These are phyloP conservation scores for Boletus reticuloceps DNA, from an alignment of 768 basidiomycete genomes.

Conservation along the genomic window DNA sequence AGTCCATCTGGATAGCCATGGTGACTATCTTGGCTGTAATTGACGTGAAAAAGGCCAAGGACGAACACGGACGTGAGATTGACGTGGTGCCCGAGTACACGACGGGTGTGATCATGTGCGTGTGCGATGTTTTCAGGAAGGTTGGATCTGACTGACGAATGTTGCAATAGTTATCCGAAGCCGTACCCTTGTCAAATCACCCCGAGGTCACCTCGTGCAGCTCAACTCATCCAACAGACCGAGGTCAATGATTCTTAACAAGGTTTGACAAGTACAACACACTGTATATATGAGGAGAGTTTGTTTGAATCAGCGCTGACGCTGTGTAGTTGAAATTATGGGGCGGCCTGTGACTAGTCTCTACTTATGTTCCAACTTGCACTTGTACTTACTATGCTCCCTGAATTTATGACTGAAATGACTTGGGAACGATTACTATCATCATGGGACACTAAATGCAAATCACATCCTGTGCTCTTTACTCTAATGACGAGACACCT, in stretches of 20 bases:
- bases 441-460: too few species aligned
- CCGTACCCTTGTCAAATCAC: constrained; percentile 19
- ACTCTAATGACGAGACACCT: too few species aligned
- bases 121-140: background rate
- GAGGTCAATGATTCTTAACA: background rate
- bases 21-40: constrained; percentile 35
- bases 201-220: constrained; percentile 11
- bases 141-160: background rate
- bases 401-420: too few species aligned
- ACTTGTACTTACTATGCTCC: too few species aligned
- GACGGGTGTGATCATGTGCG: constrained; percentile 26
- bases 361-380: too few species aligned
- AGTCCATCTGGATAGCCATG: constrained; percentile 37
- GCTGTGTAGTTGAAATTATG: background rate
- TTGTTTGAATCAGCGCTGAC: background rate
- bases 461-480: too few species aligned
- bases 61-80: constrained; percentile 24
- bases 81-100: constrained; percentile 18
- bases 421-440: too few species aligned
- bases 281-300: too few species aligned
- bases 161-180: constrained; percentile 11
- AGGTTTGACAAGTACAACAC: too few species aligned
- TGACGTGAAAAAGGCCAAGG: constrained; percentile 29
- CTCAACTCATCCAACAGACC: constrained; percentile 14
- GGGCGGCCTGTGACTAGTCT: too few species aligned